Percentiles rank a stretch among this genome's conserved stretches.
Evolutionary conservation across 805 yeast species (phyloP).

Genomic region (Danielozyma ontarioensis): DNA sequence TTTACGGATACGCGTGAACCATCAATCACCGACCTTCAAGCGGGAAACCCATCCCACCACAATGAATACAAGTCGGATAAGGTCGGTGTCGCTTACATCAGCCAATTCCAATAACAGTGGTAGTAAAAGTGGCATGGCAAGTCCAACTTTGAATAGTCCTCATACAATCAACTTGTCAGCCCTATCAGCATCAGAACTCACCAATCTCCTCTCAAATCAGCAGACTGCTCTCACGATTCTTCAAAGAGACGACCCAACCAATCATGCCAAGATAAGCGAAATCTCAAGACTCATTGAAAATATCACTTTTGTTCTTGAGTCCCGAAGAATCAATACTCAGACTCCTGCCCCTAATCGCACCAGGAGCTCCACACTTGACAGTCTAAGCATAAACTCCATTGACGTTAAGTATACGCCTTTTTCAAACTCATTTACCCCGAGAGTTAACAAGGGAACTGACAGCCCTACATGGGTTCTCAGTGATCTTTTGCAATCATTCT

Average conservation of each 20-base stretch:
- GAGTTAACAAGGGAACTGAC: neutral
- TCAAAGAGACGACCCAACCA: neutral
- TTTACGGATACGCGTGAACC: too few species aligned
- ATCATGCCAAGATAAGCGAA: neutral
- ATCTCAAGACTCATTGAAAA: neutral
- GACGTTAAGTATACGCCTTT: conserved; percentile 4
- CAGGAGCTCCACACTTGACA: conserved; percentile 12
- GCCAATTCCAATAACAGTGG: neutral
- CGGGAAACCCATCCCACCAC: too few species aligned
- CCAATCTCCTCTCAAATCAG: neutral
- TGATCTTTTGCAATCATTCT: conserved; percentile 54
- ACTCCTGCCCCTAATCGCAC: conserved; percentile 4
- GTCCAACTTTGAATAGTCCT: neutral
- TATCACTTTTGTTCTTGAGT: neutral
- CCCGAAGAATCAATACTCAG: conserved; percentile 1
- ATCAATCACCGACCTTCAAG: too few species aligned
- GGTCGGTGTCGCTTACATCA: neutral
- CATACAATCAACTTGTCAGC: too few species aligned
- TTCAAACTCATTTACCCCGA: neutral
- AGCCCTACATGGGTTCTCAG: conserved; percentile 54
- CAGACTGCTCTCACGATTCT: neutral
- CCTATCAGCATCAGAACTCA: neutral
- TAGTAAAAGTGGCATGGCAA: neutral
- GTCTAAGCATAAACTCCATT: conserved; percentile 13
- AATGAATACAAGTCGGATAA: neutral